Conservation (phyloP, 805 yeast genomes). For the Wickerhamomyces alni region DNA sequence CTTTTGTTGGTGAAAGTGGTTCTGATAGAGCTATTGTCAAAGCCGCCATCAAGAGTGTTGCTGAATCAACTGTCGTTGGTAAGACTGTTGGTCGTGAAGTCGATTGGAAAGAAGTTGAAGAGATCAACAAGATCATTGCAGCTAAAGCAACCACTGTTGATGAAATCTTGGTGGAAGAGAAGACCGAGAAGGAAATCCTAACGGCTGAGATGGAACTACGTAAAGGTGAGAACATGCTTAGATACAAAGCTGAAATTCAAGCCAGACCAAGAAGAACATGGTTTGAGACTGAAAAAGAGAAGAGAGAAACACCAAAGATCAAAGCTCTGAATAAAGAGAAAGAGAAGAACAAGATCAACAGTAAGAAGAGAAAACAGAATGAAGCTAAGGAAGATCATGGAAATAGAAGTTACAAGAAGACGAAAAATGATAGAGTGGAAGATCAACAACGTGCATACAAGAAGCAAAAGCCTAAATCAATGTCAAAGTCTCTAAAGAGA, state of each 20-base stretch:
- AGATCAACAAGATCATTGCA: constrained; percentile 53
- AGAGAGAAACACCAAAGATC: constrained; percentile 29
- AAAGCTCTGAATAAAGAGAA: constrained; percentile 23
- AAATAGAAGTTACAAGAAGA: constrained; percentile 67
- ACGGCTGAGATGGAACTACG: constrained; percentile 87
- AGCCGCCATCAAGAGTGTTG: constrained; percentile 72
- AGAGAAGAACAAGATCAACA: constrained; percentile 42
- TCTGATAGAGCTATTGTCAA: constrained; percentile 87
- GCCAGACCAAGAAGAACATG: constrained; percentile 94
- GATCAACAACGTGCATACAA: constrained; percentile 37
- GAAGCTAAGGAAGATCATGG: constrained; percentile 54
- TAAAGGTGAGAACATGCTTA: constrained; percentile 80
- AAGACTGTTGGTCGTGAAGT: constrained; percentile 84
- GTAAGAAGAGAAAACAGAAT: constrained; percentile 65
- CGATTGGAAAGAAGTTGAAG: constrained; percentile 84
- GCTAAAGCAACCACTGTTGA: constrained; percentile 54
- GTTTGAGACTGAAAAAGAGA: constrained; percentile 63
- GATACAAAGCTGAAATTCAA: constrained; percentile 74
- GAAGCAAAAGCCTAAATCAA: constrained; percentile 15
- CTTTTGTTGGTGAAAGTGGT: constrained; percentile 91
- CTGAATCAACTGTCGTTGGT: constrained; percentile 34
- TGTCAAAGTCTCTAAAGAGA: neutral
- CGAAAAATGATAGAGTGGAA: constrained; percentile 59
- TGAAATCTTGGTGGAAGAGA: constrained; percentile 83
- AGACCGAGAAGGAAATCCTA: constrained; percentile 77